A percentile compares a stretch with the other conserved stretches of the same genome.
phyloP scores from a whole-genome alignment of 305 asterid species.

The Coffea humblotiana region DNA sequence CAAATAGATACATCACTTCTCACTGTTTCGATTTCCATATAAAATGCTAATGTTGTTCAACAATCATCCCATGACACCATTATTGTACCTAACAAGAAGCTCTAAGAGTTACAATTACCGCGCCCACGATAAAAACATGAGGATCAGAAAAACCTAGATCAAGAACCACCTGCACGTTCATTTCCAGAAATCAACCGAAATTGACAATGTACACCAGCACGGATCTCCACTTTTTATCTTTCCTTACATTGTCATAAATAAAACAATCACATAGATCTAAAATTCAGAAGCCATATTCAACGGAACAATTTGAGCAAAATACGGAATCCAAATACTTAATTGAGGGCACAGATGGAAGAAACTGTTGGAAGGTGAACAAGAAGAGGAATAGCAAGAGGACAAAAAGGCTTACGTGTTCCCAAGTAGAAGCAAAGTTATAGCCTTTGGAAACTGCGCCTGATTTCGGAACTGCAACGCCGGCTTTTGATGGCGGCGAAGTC shows the following conservation, averaged over 20 bases:
- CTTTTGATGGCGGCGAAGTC: slow-evolving; percentile 23
- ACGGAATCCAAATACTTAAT: not conserved
- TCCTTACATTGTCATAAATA: not conserved
- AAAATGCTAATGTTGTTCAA: not conserved
- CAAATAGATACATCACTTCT: not conserved
- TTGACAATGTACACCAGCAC: not conserved
- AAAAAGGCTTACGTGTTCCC: slow-evolving; percentile 71
- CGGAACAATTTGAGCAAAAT: not conserved
- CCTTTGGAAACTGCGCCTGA: slow-evolving; percentile 89
- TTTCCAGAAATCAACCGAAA: not conserved
- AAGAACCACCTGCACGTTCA: not conserved
- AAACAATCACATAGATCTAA: slow-evolving; percentile 1
- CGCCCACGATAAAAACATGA: not conserved
- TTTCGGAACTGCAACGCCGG: slow-evolving; percentile 54
- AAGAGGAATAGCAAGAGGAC: not conserved
- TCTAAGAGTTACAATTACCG: not conserved
- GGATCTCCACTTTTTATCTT: not conserved
- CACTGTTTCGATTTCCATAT: not conserved
- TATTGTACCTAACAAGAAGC: no score
- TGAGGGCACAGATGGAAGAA: not conserved
- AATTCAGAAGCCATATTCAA: not conserved
- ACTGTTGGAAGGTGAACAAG: not conserved
- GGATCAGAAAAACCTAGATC: not conserved
- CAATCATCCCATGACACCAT: not conserved
- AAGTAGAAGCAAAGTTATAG: slow-evolving; percentile 87